phyloP scores from a whole-genome alignment of 2,329 filamentous ascomycete species.

The Botrytis fabae region DNA sequence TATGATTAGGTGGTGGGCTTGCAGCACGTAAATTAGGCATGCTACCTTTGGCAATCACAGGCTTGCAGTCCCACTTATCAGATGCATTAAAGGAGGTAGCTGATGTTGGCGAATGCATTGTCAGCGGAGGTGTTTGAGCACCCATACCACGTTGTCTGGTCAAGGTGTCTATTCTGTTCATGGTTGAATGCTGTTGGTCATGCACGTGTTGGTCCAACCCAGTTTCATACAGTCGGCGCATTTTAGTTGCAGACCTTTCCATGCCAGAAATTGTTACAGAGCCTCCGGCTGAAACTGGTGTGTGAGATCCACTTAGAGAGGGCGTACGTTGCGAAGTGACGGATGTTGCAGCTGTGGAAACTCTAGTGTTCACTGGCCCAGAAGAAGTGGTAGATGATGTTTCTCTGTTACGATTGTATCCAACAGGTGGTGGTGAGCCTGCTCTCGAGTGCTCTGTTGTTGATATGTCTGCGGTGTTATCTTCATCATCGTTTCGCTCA shows the following conservation, averaged over 20 bases:
- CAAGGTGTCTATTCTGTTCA: conserved; percentile 79
- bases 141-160: conserved; percentile 56
- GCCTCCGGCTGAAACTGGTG: conserved; percentile 43
- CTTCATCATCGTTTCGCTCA: conserved; percentile 39
- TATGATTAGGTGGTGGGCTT: conserved; percentile 44
- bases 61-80: conserved; percentile 51
- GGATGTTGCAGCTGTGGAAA: conserved; percentile 87
- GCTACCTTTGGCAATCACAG: conserved; percentile 59
- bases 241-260: conserved; percentile 68
- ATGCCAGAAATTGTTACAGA: conserved; percentile 46
- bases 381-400: conserved; percentile 79
- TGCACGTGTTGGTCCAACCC: conserved; percentile 76
- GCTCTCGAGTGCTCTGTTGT: conserved; percentile 46
- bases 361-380: conserved; percentile 65
- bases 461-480: conserved; percentile 25
- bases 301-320: conserved; percentile 53
- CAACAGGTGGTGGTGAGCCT: conserved; percentile 58
- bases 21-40: conserved; percentile 66
- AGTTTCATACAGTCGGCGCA: conserved; percentile 78
- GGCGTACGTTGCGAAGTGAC: conserved; percentile 69
- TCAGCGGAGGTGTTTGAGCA: conserved; percentile 35
- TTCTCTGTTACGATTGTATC: conserved; percentile 74
- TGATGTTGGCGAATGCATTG: conserved; percentile 33
- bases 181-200: conserved; percentile 73
- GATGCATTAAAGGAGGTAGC: conserved; percentile 43